Base-by-base conservation (phyloP, 1,139 yeast genomes). In the Pichia sp. region DNA sequence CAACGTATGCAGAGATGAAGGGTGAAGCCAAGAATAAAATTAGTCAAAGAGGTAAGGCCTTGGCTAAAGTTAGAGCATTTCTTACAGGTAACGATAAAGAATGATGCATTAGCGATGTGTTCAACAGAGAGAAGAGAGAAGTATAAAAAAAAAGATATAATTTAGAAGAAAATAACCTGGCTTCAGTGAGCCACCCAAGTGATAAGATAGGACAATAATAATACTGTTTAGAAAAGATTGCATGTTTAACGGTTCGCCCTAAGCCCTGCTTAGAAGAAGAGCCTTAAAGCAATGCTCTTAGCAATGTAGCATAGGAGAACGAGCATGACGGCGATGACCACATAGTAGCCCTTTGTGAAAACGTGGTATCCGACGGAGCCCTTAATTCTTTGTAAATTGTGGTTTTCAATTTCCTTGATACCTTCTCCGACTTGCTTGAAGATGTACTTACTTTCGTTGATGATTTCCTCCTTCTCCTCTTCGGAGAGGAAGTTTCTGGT, bases 1-100 rank as follows among this genome's bases (percentile, higher is more conserved):
- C 77, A 55, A 88, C 97, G 0, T 85, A 82, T 56, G 97, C 97
- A n/a, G 96, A 91, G 60, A 77, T 93, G 91, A 77, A 72, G 39
- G 83, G 82, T 52, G 57, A 59, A 5, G 64, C 70, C 28, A 93
- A 93, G 64, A 88, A 91, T 58, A 59, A 71, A 13, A 82, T 91
- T 45, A 81, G 94, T 47, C 98, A 93, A 56, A 71, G 99, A 53
- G 86, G 69, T 52, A 77, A 69, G 57, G 97, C 98, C 0, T 71
- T 91, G 52, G 75, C 67, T 41, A 74, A 83, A 58, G 70, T 91
- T 42, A 74, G 73, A 56, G 73, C 66, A 22, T 84, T 65, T 50
- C 66, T 88, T 42, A 37, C n/a, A n/a, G n/a, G n/a, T n/a, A n/a
- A n/a, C n/a, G n/a, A n/a, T n/a, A n/a, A n/a, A n/a, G n/a, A n/a